Percentiles rank a stretch among this genome's conserved stretches.
Conservation (phyloP, 1,284 basidiomycete species). For the Cutaneotrichosporon sp. region DNA sequence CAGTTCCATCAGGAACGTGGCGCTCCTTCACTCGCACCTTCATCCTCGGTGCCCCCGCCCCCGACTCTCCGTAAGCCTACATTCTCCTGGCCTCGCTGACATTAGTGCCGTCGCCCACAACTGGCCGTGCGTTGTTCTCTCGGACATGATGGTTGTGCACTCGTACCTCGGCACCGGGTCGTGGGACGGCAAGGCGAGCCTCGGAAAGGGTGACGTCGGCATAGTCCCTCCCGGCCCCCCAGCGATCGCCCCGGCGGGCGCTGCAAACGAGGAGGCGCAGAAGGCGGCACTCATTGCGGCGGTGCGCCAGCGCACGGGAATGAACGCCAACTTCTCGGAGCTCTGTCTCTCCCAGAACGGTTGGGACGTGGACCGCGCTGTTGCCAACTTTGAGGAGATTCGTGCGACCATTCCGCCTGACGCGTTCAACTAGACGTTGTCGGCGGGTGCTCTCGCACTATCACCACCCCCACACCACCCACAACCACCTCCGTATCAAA, state of each 20-base stretch:
- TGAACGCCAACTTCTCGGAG: constrained; percentile 73
- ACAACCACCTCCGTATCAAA: neutral
- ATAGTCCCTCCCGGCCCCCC: constrained; percentile 30
- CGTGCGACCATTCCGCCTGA: constrained; percentile 41
- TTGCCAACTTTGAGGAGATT: constrained; percentile 74
- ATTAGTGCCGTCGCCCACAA: constrained; percentile 64
- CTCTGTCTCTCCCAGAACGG: constrained; percentile 77
- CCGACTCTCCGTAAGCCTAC: constrained; percentile 67
- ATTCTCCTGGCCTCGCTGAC: constrained; percentile 59
- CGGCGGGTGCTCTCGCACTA: neutral
- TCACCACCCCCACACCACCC: neutral
- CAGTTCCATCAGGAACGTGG: constrained; percentile 51
- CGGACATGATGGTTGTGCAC: constrained; percentile 82
- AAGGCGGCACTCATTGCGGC: constrained; percentile 58
- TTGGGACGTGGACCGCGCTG: constrained; percentile 74
- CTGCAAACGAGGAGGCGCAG: neutral
- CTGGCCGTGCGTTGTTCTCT: constrained; percentile 88
- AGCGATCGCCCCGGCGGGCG: neutral
- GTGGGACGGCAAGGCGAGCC: constrained; percentile 51
- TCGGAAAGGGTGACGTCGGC: constrained; percentile 47
- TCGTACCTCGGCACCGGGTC: constrained; percentile 78
- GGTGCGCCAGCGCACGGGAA: constrained; percentile 67
- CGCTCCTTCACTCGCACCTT: constrained; percentile 94
- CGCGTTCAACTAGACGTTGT: constrained; percentile 28
- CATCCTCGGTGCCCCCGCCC: constrained; percentile 75